These are phyloP conservation scores for Saccharomycopsis sp. DNA, from an alignment of 805 yeast species.

Conservation along the genomic window DNA sequence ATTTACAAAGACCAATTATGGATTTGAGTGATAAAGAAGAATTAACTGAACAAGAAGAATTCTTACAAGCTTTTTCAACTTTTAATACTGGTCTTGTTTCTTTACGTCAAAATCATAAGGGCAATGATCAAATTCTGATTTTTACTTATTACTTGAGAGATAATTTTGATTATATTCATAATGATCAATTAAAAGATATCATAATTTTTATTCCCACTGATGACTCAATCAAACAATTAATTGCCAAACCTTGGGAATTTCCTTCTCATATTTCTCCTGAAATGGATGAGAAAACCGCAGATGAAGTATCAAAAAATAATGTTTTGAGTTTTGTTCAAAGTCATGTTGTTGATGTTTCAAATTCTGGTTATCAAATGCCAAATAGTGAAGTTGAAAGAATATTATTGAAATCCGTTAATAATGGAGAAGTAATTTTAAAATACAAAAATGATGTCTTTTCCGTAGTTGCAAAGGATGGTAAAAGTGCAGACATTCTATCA, in stretches of 20 bases:
- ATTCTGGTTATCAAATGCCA: slow-evolving; percentile 4
- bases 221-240: slow-evolving; percentile 40
- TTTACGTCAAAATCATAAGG: too few relatives aligned
- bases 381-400: too few relatives aligned
- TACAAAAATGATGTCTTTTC: slow-evolving; percentile 2
- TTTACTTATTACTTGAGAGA: slow-evolving; percentile 68
- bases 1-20: neutral
- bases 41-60: neutral
- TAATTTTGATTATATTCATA: slow-evolving; percentile 36
- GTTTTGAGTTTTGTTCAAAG: slow-evolving; percentile 47
- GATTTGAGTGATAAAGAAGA: neutral
- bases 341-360: slow-evolving; percentile 37
- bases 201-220: slow-evolving; percentile 68
- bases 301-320: slow-evolving; percentile 39
- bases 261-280: slow-evolving; percentile 38
- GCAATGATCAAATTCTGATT: slow-evolving; percentile 34
- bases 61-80: neutral
- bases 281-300: slow-evolving; percentile 33
- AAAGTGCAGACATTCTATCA: neutral
- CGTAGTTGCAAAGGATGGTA: neutral
- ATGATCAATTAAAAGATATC: slow-evolving; percentile 30
- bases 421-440: neutral
- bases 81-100: neutral
- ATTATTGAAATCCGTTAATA: slow-evolving; percentile 3
- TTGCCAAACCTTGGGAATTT: slow-evolving; percentile 73